Conservation (phyloP, 306 rosid species). For the Vigna hirtella region DNA sequence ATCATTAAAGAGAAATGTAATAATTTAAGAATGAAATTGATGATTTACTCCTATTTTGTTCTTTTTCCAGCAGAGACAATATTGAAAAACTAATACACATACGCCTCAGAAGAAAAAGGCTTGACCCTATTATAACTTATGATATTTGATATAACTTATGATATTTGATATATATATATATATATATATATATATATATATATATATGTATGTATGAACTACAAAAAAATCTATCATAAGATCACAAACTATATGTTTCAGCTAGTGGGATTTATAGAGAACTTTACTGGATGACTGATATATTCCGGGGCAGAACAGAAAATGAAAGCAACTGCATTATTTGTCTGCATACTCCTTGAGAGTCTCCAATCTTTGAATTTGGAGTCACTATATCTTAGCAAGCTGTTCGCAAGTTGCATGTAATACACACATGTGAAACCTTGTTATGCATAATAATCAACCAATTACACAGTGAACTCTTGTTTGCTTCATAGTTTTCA, state of each 20-base stretch:
- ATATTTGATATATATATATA: too few species aligned
- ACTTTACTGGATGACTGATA: conserved; percentile 1
- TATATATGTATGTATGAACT: not conserved
- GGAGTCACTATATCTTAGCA: conserved; percentile 39
- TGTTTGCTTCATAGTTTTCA: conserved; percentile 84
- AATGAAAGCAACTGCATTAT: conserved; percentile 51
- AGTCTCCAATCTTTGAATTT: conserved; percentile 59
- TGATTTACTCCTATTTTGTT: conserved; percentile 20
- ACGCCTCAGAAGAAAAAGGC: not conserved
- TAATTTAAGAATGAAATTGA: not conserved
- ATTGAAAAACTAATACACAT: conserved; percentile 15
- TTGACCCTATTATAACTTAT: conserved; percentile 25
- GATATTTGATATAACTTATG: conserved; percentile 1
- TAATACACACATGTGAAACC: conserved; percentile 69
- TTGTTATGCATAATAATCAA: conserved; percentile 64
- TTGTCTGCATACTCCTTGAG: conserved; percentile 50
- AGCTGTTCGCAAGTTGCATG: conserved; percentile 35
- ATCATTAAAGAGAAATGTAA: not conserved
- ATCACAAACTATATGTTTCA: not conserved
- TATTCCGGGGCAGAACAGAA: conserved; percentile 6
- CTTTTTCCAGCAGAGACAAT: not conserved
- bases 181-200: too few species aligned
- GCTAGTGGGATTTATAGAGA: not conserved
- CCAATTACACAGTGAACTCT: conserved; percentile 49
- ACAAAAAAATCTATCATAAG: not conserved